Evolutionary conservation across 2,329 filamentous ascomycete genomes (phyloP).

Genomic region (Botrytis fabae): DNA sequence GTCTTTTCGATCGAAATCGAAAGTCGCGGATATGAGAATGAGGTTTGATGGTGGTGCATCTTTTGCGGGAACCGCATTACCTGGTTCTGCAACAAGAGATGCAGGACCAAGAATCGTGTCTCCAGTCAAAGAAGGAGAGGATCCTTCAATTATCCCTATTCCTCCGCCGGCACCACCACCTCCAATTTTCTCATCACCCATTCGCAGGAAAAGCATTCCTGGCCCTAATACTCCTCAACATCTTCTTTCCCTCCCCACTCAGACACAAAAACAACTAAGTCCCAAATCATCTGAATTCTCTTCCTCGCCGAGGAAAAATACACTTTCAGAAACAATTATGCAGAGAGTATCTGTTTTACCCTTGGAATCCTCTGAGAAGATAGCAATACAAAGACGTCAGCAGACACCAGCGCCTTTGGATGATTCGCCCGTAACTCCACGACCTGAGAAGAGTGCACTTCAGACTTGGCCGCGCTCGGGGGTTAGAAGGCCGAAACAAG

Average conservation of each 20-base stretch:
- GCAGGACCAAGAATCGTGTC: not conserved
- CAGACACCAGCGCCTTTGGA: not conserved
- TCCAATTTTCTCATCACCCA: not conserved
- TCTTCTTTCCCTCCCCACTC: not conserved
- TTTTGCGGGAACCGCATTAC: slow-evolving; percentile 8
- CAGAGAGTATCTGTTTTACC: slow-evolving; percentile 3
- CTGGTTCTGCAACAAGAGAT: not conserved
- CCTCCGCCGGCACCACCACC: slow-evolving; percentile 4
- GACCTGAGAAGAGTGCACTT: not conserved
- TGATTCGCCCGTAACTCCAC: not conserved
- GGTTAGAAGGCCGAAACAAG: not conserved
- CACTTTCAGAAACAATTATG: not conserved
- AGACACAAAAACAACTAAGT: not conserved
- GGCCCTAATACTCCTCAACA: not conserved
- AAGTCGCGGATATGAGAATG: slow-evolving; percentile 34
- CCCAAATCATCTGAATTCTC: not conserved
- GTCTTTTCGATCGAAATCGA: slow-evolving; percentile 23
- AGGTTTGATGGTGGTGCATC: slow-evolving; percentile 30
- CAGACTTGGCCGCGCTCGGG: slow-evolving; percentile 9
- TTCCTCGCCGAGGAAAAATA: not conserved
- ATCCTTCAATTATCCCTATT: not conserved
- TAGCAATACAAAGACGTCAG: not conserved
- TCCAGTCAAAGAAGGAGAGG: not conserved
- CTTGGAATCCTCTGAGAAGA: not conserved
- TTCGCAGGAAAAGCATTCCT: not conserved